Evolutionary conservation across 148 eudicot species (phyloP).

Genomic region (Cornus controversa): DNA sequence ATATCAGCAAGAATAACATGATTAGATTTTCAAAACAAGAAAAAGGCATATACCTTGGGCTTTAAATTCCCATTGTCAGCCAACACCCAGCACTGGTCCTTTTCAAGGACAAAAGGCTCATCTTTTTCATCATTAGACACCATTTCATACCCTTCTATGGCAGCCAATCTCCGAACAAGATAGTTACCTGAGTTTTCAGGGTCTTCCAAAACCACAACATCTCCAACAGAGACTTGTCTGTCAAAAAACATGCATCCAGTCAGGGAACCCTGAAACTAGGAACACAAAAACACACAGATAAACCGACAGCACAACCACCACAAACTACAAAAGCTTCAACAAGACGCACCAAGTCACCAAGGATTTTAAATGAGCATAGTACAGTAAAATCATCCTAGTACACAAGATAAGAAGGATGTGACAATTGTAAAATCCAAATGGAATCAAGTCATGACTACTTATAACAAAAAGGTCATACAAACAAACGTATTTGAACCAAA

Average conservation of each 20-base stretch:
- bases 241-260: slow-evolving; percentile 5
- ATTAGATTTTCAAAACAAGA: slow-evolving; percentile 10
- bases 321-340: not conserved
- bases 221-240: slow-evolving; percentile 69
- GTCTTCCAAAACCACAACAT: slow-evolving; percentile 74
- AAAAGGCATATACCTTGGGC: slow-evolving; percentile 50
- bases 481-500: not conserved
- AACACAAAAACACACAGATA: not conserved
- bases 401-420: not conserved
- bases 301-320: not conserved
- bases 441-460: not conserved
- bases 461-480: too few species aligned
- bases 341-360: not conserved
- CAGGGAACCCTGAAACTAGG: not conserved
- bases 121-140: slow-evolving; percentile 74
- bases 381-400: not conserved
- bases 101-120: slow-evolving; percentile 68
- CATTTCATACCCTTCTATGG: slow-evolving; percentile 77
- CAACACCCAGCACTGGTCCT: slow-evolving; percentile 76
- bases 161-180: slow-evolving; percentile 74
- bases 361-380: not conserved
- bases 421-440: not conserved
- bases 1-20: not conserved
- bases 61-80: slow-evolving; percentile 65
- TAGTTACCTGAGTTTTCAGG: slow-evolving; percentile 46